Percentiles rank a stretch among this genome's conserved stretches.
phyloP scores from a whole-genome alignment of 2,329 filamentous ascomycete genomes.

The Colletotrichum tabaci region DNA sequence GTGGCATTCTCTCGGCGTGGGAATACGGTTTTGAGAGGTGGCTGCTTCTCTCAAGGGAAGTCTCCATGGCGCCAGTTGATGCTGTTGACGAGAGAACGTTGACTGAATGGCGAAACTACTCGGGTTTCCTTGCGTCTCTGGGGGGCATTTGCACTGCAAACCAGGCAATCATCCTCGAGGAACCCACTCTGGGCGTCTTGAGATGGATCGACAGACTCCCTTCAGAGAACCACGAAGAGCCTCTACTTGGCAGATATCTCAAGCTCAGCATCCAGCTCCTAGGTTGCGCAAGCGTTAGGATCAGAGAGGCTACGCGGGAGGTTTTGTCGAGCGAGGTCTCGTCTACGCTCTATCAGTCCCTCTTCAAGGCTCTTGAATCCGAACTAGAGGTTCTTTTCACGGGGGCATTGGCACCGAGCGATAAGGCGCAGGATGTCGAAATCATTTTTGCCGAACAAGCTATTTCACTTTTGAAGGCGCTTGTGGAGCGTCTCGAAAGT shows the following conservation, averaged over 20 bases:
- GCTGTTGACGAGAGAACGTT: constrained; percentile 69
- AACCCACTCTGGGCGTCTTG: constrained; percentile 69
- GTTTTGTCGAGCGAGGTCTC: constrained; percentile 77
- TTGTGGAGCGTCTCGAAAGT: constrained; percentile 76
- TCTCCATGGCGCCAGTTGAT: constrained; percentile 68
- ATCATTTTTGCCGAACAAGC: constrained; percentile 79
- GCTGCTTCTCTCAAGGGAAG: constrained; percentile 75
- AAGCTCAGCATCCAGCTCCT: constrained; percentile 76
- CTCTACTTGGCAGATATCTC: constrained; percentile 72
- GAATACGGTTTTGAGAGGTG: constrained; percentile 76
- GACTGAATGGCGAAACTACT: constrained; percentile 78
- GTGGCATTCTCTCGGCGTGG: constrained; percentile 79
- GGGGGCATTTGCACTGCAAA: constrained; percentile 77
- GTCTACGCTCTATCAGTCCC: constrained; percentile 71
- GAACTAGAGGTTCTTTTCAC: constrained; percentile 76
- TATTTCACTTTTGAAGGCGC: constrained; percentile 72
- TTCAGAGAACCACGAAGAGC: constrained; percentile 72
- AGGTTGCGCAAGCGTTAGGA: constrained; percentile 74
- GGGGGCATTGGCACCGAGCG: constrained; percentile 65
- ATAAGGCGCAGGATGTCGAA: constrained; percentile 71
- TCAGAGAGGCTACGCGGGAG: constrained; percentile 77
- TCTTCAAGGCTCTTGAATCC: constrained; percentile 76
- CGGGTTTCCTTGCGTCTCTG: constrained; percentile 77
- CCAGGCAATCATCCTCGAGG: constrained; percentile 70
- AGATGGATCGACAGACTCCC: constrained; percentile 76